These are phyloP conservation scores for Capsicum baccatum DNA, from an alignment of 257 asterid genomes.

Conservation along the genomic window DNA sequence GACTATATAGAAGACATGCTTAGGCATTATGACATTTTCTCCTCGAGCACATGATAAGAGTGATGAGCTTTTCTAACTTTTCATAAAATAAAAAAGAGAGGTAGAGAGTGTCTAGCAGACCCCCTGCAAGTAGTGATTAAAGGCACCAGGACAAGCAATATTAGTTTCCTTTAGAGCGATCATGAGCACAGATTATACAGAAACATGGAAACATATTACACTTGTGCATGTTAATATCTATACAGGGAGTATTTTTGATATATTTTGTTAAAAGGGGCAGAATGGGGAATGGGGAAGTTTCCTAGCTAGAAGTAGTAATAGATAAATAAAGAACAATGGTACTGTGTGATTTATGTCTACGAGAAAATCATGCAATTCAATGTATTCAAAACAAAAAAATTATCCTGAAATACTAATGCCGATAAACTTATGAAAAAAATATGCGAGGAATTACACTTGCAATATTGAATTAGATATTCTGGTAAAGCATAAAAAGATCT, in stretches of 20 bases:
- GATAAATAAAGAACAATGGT: neutral
- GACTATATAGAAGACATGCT: conserved; percentile 7
- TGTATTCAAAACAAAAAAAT: neutral
- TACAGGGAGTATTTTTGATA: neutral
- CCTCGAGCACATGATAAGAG: neutral
- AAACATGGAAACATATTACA: neutral
- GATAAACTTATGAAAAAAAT: neutral
- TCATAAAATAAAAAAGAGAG: neutral
- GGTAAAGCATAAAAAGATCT: neutral
- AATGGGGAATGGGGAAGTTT: neutral
- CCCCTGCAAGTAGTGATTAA: neutral
- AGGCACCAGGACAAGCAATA: conserved; percentile 1
- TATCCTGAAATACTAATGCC: neutral
- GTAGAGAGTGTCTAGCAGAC: neutral
- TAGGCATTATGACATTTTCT: neutral
- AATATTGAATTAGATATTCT: neutral
- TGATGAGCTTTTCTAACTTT: conserved; percentile 2
- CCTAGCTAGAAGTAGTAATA: neutral
- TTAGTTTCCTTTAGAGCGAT: neutral
- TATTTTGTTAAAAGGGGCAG: conserved; percentile 19
- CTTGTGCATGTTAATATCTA: neutral
- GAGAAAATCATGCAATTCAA: conserved; percentile 16
- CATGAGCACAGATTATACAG: neutral
- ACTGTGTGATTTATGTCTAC: neutral
- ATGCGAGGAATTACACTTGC: neutral